phyloP scores from a whole-genome alignment of 345 rosid genomes.

The Aethionema arabicum region DNA sequence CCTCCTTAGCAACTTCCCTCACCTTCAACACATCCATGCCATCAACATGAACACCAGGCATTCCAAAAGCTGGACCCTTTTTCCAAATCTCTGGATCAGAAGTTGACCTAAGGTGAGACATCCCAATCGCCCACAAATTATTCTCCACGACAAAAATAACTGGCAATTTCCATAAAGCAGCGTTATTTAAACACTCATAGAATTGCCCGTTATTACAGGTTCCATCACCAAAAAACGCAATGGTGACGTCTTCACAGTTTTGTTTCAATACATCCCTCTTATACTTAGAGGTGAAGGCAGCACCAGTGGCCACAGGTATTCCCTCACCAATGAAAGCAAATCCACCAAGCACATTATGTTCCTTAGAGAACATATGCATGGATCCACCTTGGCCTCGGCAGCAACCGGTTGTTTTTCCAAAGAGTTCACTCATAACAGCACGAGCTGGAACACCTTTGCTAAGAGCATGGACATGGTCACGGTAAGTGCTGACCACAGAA shows the following conservation, averaged over 20 bases:
- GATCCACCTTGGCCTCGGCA: constrained; percentile 91
- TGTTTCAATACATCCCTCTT: constrained; percentile 68
- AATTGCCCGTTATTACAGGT: constrained; percentile 88
- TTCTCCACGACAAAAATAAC: constrained; percentile 87
- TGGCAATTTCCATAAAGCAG: constrained; percentile 73
- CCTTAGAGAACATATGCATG: constrained; percentile 90
- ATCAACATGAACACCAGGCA: constrained; percentile 84
- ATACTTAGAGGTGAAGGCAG: constrained; percentile 69
- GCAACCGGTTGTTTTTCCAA: constrained; percentile 78
- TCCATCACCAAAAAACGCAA: constrained; percentile 84
- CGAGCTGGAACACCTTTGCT: constrained; percentile 88
- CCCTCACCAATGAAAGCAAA: constrained; percentile 89
- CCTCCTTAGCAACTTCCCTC: constrained; percentile 78
- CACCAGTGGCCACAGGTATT: constrained; percentile 81
- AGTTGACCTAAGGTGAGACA: constrained; percentile 81
- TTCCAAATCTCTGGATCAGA: constrained; percentile 85
- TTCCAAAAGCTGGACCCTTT: constrained; percentile 86
- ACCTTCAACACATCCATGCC: constrained; percentile 93
- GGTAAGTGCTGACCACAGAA: constrained; percentile 71
- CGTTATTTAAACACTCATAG: constrained; percentile 86
- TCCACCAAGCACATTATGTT: constrained; percentile 81
- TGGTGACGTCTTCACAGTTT: constrained; percentile 60
- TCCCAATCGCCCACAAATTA: constrained; percentile 89
- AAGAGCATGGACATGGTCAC: constrained; percentile 83
- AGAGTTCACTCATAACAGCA: constrained; percentile 85